Evolutionary conservation across 2,329 filamentous ascomycete genomes (phyloP), one percentile per base, ranked within the genome.

Genomic region (Daldinia eschscholtzii): DNA sequence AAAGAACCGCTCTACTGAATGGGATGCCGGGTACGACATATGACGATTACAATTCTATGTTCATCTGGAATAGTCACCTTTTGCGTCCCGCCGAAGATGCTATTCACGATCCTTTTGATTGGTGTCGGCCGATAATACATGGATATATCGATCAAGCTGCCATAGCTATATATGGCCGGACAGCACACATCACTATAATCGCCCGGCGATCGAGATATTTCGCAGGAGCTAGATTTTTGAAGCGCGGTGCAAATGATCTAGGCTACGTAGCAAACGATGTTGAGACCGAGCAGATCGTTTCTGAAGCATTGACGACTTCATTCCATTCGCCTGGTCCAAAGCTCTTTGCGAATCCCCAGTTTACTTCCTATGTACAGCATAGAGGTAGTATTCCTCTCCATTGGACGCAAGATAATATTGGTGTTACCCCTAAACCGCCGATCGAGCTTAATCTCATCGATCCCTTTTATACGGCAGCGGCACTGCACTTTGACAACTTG

Each of bases 191-290:
- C 55, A 97, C 95, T 0, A 90, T 99, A 58, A 97, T 99, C 75
- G 97, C 96, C 2, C 87, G 96, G 63, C 89, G 96, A 35, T 99
- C 96, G 15, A 89, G 96, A 7, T 93, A 93, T 80, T 99, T 98
- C 80, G 96, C 96, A 2, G 96, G 96, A 30, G 96, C 96, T 41
- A 88, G 96, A 3, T 99, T 98, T 73, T 82, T 99, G 60, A 99
- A 99, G 80, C 90, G 96, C 65, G 96, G 96, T 35, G 92, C 94
- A 55, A 99, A 99, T 76, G 96, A 99, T 79, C 79, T 94, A 64
- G 95, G 96, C 13, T 97, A 97, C 78, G 96, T 99, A 61, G 97
- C 96, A 59, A 99, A 99, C 77, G 97, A 99, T 80, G 96, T 99
- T 26, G 97, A 99, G 81, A 98, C 96, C 0, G 96, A 99, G 80